Conservation (phyloP, 78 protist genomes). For the Monosiga brevicollis region DNA sequence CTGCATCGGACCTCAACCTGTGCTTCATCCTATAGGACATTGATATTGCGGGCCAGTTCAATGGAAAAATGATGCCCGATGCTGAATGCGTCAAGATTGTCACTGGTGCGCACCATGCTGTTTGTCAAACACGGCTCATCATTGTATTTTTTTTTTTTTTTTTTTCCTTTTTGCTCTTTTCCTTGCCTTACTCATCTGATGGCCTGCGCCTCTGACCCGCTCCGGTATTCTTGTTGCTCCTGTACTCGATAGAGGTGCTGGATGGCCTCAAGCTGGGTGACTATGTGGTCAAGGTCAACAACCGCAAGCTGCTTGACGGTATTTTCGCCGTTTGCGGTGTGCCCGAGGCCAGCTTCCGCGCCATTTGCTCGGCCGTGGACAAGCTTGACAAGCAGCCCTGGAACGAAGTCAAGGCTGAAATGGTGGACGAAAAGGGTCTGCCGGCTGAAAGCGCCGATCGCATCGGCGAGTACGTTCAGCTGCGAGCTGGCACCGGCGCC, state of each 20-base stretch:
- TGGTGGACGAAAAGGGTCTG: conserved; percentile 72
- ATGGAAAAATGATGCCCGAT: conserved; percentile 88
- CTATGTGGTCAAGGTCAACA: conserved; percentile 66
- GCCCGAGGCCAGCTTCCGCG: conserved; percentile 60
- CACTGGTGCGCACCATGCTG: too few species aligned
- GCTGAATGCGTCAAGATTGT: conserved; percentile 68
- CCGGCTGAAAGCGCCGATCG: conserved; percentile 46
- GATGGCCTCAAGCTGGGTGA: conserved; percentile 49
- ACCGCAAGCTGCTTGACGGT: conserved; percentile 75
- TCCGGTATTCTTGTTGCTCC: too few species aligned
- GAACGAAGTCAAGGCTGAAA: conserved; percentile 74
- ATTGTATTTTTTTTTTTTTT: too few species aligned
- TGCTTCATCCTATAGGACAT: too few species aligned
- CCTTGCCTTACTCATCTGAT: too few species aligned
- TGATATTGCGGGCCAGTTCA: conserved; percentile 85
- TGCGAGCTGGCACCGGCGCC: conserved; percentile 18
- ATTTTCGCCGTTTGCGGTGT: conserved; percentile 81
- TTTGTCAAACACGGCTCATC: too few species aligned
- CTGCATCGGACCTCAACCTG: too few species aligned
- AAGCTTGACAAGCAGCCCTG: conserved; percentile 85
- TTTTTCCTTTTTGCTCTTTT: too few species aligned
- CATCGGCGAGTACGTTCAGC: conserved; percentile 49
- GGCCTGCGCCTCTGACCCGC: too few species aligned
- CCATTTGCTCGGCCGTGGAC: conserved; percentile 87
- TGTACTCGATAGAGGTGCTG: conserved; percentile 74